Evolutionary conservation across 2,329 filamentous ascomycete genomes (phyloP), one percentile per base, ranked within the genome.

Genomic region (Arthrobotrys megalospora): DNA sequence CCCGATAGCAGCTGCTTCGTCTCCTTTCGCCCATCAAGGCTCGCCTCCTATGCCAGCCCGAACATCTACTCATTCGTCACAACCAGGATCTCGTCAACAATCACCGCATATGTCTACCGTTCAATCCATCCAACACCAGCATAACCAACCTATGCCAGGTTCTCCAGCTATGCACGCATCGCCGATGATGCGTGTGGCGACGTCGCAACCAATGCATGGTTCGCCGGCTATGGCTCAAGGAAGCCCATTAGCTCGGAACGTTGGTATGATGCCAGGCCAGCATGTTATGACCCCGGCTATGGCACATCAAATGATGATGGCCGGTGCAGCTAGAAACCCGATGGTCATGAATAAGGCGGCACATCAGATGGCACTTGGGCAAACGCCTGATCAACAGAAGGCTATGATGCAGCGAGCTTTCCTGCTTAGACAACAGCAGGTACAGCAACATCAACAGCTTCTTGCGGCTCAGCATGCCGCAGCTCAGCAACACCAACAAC

Each of bases 241-340:
- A 16, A 75, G 69, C 58, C 76, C 76, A 16, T 47, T 79, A 1
- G 76, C 55, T 28, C 45, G 76, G 16, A 75, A 69, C 32, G 62
- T 79, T 19, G 43, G 53, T 41, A 79, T 79, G 76, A 65, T 53
- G 14, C 67, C 16, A 16, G 60, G 62, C n/a, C 71, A 66, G 11
- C 64, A 79, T 21, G 48, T 32, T 10, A 58, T 79, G 45, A 69
- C 58, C 6, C 71, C 55, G 7, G 60, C 65, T 24, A 66, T 71
- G 8, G 65, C 65, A 0, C 80, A 81, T 41, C 81, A 82, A 68
- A 76, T 69, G 43, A 75, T 77, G 28, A 79, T 80, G 69, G 76
- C 80, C 11, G 38, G 65, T 66, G 24, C 78, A 68, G 34, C 70
- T 63, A 47, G 80, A 32, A 69, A 70, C 32, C 38, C 62, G 8